Evolutionary conservation across 2,329 filamentous ascomycete genomes (phyloP), one percentile per base, ranked within the genome.

Genomic region (Talaromyces sp.): DNA sequence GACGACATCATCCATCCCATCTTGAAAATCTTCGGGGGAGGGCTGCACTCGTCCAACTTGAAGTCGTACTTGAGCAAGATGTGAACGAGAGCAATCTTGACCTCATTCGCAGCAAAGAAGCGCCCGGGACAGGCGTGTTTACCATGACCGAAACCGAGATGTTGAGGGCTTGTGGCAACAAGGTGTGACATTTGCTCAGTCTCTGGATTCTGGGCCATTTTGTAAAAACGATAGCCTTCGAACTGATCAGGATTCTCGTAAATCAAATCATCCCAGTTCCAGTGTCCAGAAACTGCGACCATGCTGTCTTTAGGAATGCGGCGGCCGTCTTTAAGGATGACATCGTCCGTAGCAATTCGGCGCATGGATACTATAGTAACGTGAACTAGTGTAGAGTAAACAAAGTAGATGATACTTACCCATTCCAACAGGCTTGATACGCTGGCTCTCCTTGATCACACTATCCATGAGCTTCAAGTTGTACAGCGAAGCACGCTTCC

Each of bases 101-200:
- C 63, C 65, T 71, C 66, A 47, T 69, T 67, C 4, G 68, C 67
- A 0, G 73, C 74, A 54, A 73, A 75, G 62, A 73, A 75, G n/a
- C 74, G 67, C 10, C 74, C 74, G 3, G 74, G 73, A 65, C 74
- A 76, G 43, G 74, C 72, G 70, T 87, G 85, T 67, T 82, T 77
- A 8, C 86, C 86, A 66, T 87, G 84, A 0, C 86, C 85, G 72
- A 88, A 88, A 0, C 82, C 77, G 22, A 87, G 71, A 68, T 85
- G 82, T 8, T 75, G 71, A 43, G 82, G 76, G 41, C 81, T 83
- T 1, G 85, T 86, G 5, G 83, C 84, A 13, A 86, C 82, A 77
- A 87, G 81, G 3, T 83, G 81, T 16, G 82, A 68, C 71, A 82
- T 79, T 50, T 79, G 81, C 49, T 66, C 60, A 27, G 52, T 62